These are phyloP conservation scores for Stylonectria norvegica DNA, from an alignment of 2,329 filamentous ascomycete genomes.

Conservation along the genomic window DNA sequence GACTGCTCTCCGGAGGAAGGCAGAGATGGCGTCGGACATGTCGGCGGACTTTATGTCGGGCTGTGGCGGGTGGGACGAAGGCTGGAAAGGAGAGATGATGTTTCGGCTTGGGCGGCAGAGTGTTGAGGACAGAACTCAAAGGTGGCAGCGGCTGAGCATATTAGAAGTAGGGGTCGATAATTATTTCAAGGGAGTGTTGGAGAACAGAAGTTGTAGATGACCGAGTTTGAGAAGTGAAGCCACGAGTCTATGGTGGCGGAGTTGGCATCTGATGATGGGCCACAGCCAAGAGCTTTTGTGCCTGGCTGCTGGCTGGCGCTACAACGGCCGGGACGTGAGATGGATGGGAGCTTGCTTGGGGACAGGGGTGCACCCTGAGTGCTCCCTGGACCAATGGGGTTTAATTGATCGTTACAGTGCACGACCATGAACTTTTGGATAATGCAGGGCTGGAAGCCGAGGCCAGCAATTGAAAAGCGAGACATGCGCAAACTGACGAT, in stretches of 20 bases:
- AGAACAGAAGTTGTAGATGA: neutral
- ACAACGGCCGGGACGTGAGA: conserved; percentile 17
- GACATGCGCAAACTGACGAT: no score
- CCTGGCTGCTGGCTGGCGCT: conserved; percentile 11
- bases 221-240: conserved; percentile 16
- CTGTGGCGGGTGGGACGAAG: neutral
- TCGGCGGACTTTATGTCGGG: conserved; percentile 2
- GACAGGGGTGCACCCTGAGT: no score
- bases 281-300: conserved; percentile 16
- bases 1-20: conserved; percentile 62
- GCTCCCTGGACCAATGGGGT: no score
- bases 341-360: no score
- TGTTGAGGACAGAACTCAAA: neutral
- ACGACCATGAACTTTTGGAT: no score
- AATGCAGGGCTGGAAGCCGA: no score
- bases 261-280: conserved; percentile 28
- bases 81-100: conserved; percentile 14
- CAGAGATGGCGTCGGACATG: conserved; percentile 54
- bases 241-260: conserved; percentile 29
- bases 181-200: neutral
- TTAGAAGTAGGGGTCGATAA: neutral
- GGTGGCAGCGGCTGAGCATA: neutral
- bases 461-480: no score
- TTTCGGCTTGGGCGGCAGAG: neutral
- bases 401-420: no score